A percentile compares a stretch with the other conserved stretches of the same genome.
phyloP scores from a whole-genome alignment of 1,284 basidiomycete genomes.

The Leccinum fallax region DNA sequence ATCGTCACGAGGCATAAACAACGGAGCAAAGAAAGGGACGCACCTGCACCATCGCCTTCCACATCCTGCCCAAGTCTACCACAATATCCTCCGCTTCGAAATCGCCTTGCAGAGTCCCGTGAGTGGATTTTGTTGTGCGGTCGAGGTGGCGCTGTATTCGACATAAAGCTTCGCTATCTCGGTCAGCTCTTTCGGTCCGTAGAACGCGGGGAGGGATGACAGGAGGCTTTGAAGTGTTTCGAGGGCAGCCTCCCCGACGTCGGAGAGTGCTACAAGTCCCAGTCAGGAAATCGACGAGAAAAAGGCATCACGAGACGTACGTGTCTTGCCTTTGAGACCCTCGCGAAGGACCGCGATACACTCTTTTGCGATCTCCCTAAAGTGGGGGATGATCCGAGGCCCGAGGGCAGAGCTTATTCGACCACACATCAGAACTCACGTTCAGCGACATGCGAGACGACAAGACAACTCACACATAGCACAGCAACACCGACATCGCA shows the following conservation, averaged over 20 bases:
- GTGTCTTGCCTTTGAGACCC: constrained; percentile 38
- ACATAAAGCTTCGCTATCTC: constrained; percentile 61
- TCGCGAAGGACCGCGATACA: constrained; percentile 54
- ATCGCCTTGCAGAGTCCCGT: constrained; percentile 54
- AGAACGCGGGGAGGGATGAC: constrained; percentile 69
- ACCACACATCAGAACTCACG: constrained; percentile 7
- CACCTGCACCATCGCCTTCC: too few species aligned
- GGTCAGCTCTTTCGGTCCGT: constrained; percentile 61
- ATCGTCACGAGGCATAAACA: too few species aligned
- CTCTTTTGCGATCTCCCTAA: constrained; percentile 68
- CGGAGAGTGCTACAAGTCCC: constrained; percentile 16
- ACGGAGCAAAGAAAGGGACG: too few species aligned
- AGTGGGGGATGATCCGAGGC: constrained; percentile 83
- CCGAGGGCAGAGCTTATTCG: constrained; percentile 68
- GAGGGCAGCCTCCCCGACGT: constrained; percentile 43
- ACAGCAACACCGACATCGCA: constrained; percentile 58
- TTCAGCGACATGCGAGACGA: constrained; percentile 3
- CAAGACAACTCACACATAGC: constrained; percentile 54
- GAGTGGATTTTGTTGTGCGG: constrained; percentile 31
- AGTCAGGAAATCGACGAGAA: not conserved
- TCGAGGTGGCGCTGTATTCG: constrained; percentile 41
- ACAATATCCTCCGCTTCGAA: constrained; percentile 53
- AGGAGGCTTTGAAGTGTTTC: constrained; percentile 59
- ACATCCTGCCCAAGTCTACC: too few species aligned
- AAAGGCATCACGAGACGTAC: constrained; percentile 16